These are phyloP conservation scores for Solanum pimpinellifolium DNA, from an alignment of 257 asterid genomes.

Conservation along the genomic window DNA sequence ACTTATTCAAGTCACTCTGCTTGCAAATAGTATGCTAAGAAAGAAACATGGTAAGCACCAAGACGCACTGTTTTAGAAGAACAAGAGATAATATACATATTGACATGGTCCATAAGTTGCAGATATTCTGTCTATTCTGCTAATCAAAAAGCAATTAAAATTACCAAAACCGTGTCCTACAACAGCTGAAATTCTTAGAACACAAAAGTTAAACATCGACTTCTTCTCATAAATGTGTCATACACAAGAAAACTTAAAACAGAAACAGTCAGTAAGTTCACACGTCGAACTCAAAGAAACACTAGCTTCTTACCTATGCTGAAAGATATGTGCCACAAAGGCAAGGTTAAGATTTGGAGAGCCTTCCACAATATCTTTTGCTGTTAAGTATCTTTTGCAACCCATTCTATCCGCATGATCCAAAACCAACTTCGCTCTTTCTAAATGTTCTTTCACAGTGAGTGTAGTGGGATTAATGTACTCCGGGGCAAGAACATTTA, in stretches of 20 bases:
- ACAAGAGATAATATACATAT: not conserved
- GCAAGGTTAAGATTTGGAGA: slow-evolving; percentile 97
- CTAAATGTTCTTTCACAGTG: slow-evolving; percentile 48
- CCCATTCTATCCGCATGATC: slow-evolving; percentile 99
- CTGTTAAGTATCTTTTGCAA: slow-evolving; percentile 88
- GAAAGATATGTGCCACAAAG: slow-evolving; percentile 93
- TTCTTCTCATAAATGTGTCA: not conserved
- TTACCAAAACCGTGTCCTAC: not conserved
- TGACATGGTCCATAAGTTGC: not conserved
- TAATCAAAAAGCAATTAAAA: not conserved
- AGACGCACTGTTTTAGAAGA: not conserved
- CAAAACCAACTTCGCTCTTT: slow-evolving; percentile 87
- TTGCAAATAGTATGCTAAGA: not conserved
- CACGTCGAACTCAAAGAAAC: not conserved
- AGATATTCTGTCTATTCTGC: not conserved
- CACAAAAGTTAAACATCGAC: not conserved
- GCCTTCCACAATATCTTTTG: slow-evolving; percentile 94
- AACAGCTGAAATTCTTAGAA: not conserved
- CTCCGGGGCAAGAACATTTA: slow-evolving; percentile 92
- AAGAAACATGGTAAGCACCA: not conserved
- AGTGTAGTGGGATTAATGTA: slow-evolving; percentile 59
- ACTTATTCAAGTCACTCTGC: not conserved
- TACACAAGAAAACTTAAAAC: not conserved
- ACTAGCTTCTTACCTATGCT: slow-evolving; percentile 64
- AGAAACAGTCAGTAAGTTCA: not conserved